Base-by-base conservation (phyloP, 148 eudicot species). In the Nepenthes gracilis region DNA sequence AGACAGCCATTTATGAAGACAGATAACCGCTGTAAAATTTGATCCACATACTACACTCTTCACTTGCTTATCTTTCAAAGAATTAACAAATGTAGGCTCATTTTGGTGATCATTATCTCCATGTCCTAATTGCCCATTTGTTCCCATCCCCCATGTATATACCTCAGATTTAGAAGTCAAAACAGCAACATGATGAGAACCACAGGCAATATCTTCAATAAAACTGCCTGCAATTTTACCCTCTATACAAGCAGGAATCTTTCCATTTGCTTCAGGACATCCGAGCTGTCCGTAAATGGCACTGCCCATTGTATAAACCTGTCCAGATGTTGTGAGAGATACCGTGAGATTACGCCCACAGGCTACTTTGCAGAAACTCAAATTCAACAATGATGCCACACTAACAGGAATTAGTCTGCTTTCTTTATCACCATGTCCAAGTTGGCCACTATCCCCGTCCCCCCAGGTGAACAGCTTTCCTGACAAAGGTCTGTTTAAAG, bases 131-230 rank as follows among this genome's bases (percentile, higher is more conserved):
- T 83, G 92, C 58, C 98, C 96, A 59, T 92, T 80, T 58, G 77
- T 67, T 50, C 96, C 96, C 75, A 79, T 92, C 36, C 98, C 98
- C 98, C 98, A 92, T 10, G 98, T 92, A 68, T 78, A 92, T 40
- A 92, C 80, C 60, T 88, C 94, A 1, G 67, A 70, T 66, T 77
- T 92, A 12, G 96, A 78, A 33, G 96, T 92, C 76, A 92, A 69
- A 66, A 80, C 88, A 2, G 85, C 96, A 61, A 86, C 83, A 75
- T 92, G 98, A 69, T 82, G 75, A 64, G 90, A 82, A 52, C 98
- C 98, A 68, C 94, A 88, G 6, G 96, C 81, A 58, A 88, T 79
- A 63, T 92, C 90, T 71, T 85, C 88, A 6, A 92, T 72, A 45
- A 66, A 80, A 57, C 66, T 45, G 47, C 74, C 64, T 2, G 79